These are phyloP conservation scores for Cryoendolithus antarcticus DNA, from an alignment of 2,329 filamentous ascomycete species.

Conservation along the genomic window DNA sequence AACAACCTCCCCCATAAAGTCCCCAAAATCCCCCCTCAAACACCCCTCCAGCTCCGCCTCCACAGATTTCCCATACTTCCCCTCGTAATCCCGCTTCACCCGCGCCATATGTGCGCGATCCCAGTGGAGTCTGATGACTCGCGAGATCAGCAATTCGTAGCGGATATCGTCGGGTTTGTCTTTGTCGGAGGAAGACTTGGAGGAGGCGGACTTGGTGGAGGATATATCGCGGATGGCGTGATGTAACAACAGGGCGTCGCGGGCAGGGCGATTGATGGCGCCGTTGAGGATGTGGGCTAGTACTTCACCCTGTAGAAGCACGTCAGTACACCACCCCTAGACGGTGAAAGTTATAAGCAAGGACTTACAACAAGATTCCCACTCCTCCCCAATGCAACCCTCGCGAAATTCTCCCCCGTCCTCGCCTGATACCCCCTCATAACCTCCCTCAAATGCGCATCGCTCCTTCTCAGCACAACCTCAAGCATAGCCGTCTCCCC, in stretches of 20 bases:
- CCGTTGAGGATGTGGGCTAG: slow-evolving; percentile 93
- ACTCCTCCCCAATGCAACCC: slow-evolving; percentile 77
- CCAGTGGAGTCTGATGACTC: slow-evolving; percentile 86
- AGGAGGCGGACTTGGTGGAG: slow-evolving; percentile 31
- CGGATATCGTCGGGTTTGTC: slow-evolving; percentile 41
- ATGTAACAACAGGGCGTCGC: slow-evolving; percentile 79
- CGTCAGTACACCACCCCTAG: too few relatives aligned
- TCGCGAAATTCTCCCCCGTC: slow-evolving; percentile 70
- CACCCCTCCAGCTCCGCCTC: slow-evolving; percentile 68
- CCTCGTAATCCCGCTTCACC: slow-evolving; percentile 68
- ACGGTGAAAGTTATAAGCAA: too few relatives aligned
- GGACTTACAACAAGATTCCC: slow-evolving; percentile 46
- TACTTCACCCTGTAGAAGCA: slow-evolving; percentile 71
- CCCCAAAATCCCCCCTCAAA: slow-evolving; percentile 53
- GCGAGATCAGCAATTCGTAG: slow-evolving; percentile 74
- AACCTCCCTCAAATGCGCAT: slow-evolving; percentile 70
- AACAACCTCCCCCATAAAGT: slow-evolving; percentile 22
- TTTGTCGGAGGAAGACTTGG: slow-evolving; percentile 38
- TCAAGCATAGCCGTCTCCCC: slow-evolving; percentile 80
- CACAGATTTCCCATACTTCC: slow-evolving; percentile 62
- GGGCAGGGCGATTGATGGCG: slow-evolving; percentile 86
- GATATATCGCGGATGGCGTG: slow-evolving; percentile 61
- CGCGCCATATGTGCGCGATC: slow-evolving; percentile 68
- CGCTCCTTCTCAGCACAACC: slow-evolving; percentile 69
- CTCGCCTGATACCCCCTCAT: slow-evolving; percentile 62